A percentile compares a stretch with the other conserved stretches of the same genome.
phyloP scores from a whole-genome alignment of 2,329 filamentous ascomycete genomes.

The Apiospora sp. region DNA sequence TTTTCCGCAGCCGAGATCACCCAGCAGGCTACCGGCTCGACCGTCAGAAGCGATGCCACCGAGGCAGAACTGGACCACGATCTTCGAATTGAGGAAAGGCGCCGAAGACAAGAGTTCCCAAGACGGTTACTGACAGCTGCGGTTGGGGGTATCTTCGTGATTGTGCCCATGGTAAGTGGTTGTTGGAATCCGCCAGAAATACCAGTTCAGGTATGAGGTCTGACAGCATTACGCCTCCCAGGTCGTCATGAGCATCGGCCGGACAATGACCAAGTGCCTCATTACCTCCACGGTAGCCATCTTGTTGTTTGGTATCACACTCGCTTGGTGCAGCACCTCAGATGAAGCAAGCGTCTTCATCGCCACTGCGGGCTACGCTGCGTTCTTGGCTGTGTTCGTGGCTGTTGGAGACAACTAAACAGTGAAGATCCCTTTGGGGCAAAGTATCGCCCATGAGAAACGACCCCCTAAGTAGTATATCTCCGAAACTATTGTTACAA shows the following conservation, averaged over 20 bases:
- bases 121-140: slow-evolving; percentile 23
- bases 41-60: slow-evolving; percentile 23
- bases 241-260: slow-evolving; percentile 24
- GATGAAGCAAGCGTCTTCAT: slow-evolving; percentile 28
- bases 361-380: slow-evolving; percentile 27
- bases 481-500: not conserved
- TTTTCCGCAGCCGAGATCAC: not conserved
- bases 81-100: slow-evolving; percentile 14
- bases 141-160: slow-evolving; percentile 26
- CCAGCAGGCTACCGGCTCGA: slow-evolving; percentile 20
- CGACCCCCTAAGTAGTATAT: not conserved
- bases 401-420: not conserved
- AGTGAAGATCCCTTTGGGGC: not conserved
- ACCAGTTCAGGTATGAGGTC: not conserved
- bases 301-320: slow-evolving; percentile 24
- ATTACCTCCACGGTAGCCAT: slow-evolving; percentile 24
- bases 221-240: not conserved
- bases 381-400: slow-evolving; percentile 27
- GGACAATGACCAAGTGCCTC: slow-evolving; percentile 23
- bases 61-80: slow-evolving; percentile 25
- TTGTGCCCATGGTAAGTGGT: slow-evolving; percentile 27
- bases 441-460: not conserved
- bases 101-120: slow-evolving; percentile 26
- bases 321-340: slow-evolving; percentile 27
- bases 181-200: not conserved